Evolutionary conservation across 2,329 filamentous ascomycete genomes (phyloP).

Genomic region (Diaporthe longicolla): DNA sequence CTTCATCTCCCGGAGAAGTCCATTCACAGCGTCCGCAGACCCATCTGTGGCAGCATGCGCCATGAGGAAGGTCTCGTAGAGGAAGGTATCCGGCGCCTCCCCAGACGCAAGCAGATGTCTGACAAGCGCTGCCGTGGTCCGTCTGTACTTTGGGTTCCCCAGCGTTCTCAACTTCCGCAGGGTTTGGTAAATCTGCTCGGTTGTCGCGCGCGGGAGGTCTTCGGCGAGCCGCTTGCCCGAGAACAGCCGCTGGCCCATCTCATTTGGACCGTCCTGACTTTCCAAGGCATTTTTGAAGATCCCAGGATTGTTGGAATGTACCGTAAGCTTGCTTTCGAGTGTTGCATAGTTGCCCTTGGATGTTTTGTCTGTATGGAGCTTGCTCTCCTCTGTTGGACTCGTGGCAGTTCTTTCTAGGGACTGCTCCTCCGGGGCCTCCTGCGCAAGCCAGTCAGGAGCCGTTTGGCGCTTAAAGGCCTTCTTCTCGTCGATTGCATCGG

Average conservation of each 20-base stretch:
- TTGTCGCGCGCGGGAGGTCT: conserved; percentile 48
- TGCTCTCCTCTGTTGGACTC: neutral
- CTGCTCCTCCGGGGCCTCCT: neutral
- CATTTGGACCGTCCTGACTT: neutral
- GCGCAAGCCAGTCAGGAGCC: neutral
- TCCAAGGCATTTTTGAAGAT: neutral
- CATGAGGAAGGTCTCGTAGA: conserved; percentile 83
- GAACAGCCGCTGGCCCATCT: conserved; percentile 42
- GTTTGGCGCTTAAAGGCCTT: neutral
- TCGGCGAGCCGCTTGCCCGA: conserved; percentile 43
- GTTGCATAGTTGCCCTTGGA: neutral
- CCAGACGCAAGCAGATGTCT: conserved; percentile 69
- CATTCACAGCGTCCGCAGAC: conserved; percentile 73
- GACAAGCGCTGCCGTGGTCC: conserved; percentile 56
- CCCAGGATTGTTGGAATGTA: neutral
- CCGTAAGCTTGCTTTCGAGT: neutral
- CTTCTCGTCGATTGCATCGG: neutral
- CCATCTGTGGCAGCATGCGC: conserved; percentile 78
- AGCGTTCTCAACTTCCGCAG: conserved; percentile 57
- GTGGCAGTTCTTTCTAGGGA: neutral
- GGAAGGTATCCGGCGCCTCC: conserved; percentile 67
- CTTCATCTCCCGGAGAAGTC: conserved; percentile 81
- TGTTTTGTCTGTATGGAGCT: neutral
- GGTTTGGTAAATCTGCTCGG: conserved; percentile 61
- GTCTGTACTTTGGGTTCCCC: conserved; percentile 47